Evolutionary conservation across 495 filamentous ascomycete genomes (phyloP).

Genomic region (Thermochaetoides thermophila): DNA sequence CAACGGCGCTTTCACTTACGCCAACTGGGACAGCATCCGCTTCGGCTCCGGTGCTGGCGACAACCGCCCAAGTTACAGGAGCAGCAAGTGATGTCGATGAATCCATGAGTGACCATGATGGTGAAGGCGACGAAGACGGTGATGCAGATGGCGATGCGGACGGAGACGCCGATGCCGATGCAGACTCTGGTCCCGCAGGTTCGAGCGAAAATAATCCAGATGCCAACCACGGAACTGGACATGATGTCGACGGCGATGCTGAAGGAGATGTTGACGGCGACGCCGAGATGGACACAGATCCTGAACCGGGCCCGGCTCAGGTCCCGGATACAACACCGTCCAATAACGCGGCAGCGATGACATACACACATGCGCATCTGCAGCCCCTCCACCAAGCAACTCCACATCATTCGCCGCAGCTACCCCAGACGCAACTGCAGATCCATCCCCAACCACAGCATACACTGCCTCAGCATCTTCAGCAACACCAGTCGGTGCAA

Average conservation of each 20-base stretch:
- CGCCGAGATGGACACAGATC: slow-evolving; percentile 13
- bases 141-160: slow-evolving; percentile 7
- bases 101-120: not conserved
- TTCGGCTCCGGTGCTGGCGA: not conserved
- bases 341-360: not conserved
- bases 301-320: not conserved
- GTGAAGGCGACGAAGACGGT: slow-evolving; percentile 9
- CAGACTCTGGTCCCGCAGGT: too few relatives aligned
- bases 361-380: not conserved
- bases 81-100: not conserved
- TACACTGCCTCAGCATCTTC: not conserved
- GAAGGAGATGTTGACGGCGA: slow-evolving; percentile 16
- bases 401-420: too few relatives aligned
- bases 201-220: too few relatives aligned
- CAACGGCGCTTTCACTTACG: not conserved
- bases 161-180: slow-evolving; percentile 4
- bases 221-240: too few relatives aligned
- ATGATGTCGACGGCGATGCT: too few relatives aligned
- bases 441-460: not conserved
- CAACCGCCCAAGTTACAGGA: not conserved
- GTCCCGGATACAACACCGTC: not conserved
- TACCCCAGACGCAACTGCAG: not conserved
- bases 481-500: not conserved
- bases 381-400: not conserved
- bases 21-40: not conserved